Evolutionary conservation across 2,329 filamentous ascomycete species (phyloP), one percentile per base, ranked within the genome.

Genomic region (Akanthomyces lecanii): DNA sequence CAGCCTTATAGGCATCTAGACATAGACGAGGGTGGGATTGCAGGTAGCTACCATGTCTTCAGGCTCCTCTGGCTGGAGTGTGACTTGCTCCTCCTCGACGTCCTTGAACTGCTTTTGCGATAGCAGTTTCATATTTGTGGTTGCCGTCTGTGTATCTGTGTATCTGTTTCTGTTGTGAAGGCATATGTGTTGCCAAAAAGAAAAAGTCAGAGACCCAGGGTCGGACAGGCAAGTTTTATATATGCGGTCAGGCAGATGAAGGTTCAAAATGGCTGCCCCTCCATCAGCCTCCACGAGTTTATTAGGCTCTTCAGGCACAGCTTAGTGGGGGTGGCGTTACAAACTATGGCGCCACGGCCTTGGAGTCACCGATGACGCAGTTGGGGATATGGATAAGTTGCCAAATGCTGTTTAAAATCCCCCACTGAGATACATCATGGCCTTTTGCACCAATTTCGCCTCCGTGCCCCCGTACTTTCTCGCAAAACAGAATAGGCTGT

Each of bases 21-120:
- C 33, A 16, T 23, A 11, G 12, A n/a, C 16, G 18, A 11, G 25
- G n/a, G 11, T 5, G 28, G 5, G 23, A 4, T 33, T 45, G 38
- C 61, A 38, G 75, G 38, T 63, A 38, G 75, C 64, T 61, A 79
- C 78, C 77, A 81, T 81, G 68, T 80, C 78, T 68, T 80, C 78
- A 45, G 77, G 74, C 67, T 80, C 78, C 61, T 80, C 78, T 59
- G 78, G 76, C 7, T 79, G 68, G 23, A 80, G 73, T 45, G 76
- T 77, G 58, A 80, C 71, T 33, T 73, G 72, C 69, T 78, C 75
- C 63, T 77, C 76, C 70, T 75, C 74, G 54, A 76, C 67, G n/a
- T 73, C 71, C 50, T 75, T 73, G 59, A 75, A 72, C 53, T 75
- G 68, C 65, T 74, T 74, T 57, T 75, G 73, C 48, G 73, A 71